Evolutionary conservation across 306 rosid genomes (phyloP).

Genomic region (Citrullus amarus): DNA sequence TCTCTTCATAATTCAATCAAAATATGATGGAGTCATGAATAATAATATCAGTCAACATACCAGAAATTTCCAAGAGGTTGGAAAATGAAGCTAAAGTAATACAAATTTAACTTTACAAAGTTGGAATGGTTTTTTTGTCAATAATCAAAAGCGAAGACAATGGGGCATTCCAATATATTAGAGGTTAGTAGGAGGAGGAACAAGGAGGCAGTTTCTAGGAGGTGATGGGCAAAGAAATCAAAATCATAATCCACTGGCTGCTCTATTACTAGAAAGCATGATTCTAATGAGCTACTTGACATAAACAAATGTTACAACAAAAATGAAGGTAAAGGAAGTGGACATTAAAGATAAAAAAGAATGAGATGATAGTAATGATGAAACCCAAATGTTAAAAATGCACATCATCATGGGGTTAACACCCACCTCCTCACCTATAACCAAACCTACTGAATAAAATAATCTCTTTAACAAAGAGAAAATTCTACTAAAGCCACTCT

Average conservation of each 20-base stretch:
- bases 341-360: background rate
- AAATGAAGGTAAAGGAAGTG: background rate
- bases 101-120: background rate
- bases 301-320: background rate
- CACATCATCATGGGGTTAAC: constrained; percentile 2
- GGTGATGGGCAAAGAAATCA: background rate
- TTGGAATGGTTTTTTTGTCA: background rate
- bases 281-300: background rate
- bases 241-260: background rate
- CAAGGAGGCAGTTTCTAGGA: background rate
- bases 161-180: background rate
- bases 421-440: constrained; percentile 1
- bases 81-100: background rate
- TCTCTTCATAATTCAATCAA: background rate
- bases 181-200: background rate
- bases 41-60: constrained; percentile 1
- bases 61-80: background rate
- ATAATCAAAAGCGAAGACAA: background rate
- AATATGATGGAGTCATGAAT: background rate
- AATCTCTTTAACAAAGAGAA: background rate
- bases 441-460: background rate
- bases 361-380: constrained; percentile 1
- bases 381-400: constrained; percentile 7
- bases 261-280: background rate
- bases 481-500: background rate